These are phyloP conservation scores for Fusarium phyllophilum DNA, from an alignment of 2,329 filamentous ascomycete genomes.

Conservation along the genomic window DNA sequence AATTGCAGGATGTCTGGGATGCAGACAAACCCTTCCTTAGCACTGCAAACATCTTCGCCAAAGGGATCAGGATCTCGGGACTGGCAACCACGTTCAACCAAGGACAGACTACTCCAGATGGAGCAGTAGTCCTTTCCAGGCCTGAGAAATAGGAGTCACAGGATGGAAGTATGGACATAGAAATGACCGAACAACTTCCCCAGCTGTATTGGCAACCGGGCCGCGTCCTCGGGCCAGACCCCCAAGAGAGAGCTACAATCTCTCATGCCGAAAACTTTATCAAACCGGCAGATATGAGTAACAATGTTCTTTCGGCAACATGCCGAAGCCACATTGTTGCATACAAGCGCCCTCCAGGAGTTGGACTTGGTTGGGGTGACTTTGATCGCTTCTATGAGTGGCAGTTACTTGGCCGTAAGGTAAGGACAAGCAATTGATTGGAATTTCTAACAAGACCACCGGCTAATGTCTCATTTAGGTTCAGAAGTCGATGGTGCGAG, in stretches of 20 bases:
- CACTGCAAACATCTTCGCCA: background rate
- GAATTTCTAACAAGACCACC: too few species aligned
- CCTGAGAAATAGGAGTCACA: background rate
- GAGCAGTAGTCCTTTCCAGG: background rate
- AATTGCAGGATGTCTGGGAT: background rate
- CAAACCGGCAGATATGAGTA: background rate
- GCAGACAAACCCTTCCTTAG: background rate
- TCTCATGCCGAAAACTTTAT: background rate
- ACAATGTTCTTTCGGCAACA: background rate
- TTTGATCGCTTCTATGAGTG: constrained; percentile 1
- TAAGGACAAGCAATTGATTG: constrained; percentile 52
- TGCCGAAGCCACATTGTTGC: background rate
- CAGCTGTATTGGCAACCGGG: background rate
- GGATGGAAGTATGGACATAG: background rate
- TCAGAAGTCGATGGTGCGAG: background rate
- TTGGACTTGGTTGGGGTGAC: constrained; percentile 1
- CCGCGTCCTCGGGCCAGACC: background rate
- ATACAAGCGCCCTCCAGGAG: background rate
- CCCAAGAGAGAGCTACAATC: background rate
- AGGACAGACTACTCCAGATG: background rate
- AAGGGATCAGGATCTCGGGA: background rate
- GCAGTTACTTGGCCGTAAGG: background rate
- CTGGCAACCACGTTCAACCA: background rate
- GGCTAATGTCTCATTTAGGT: background rate
- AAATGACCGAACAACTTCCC: background rate